These are phyloP conservation scores for Asterophora parasitica DNA, from an alignment of 768 basidiomycete species.

Conservation along the genomic window DNA sequence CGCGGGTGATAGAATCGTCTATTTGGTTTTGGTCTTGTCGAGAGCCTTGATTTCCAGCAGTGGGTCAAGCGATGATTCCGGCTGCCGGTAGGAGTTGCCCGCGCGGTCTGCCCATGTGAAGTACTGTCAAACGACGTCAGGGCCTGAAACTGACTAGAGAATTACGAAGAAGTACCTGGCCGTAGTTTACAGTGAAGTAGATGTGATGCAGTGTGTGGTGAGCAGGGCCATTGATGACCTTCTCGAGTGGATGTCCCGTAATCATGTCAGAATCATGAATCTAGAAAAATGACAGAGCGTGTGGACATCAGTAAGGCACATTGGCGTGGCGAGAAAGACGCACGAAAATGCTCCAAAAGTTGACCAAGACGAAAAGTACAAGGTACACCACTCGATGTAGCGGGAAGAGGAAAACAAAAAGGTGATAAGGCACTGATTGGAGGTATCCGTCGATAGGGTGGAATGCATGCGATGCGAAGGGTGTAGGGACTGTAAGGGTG, in stretches of 20 bases:
- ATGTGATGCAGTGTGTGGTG: constrained; percentile 97
- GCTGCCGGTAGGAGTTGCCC: constrained; percentile 86
- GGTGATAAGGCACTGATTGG: constrained; percentile 93
- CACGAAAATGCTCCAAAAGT: constrained; percentile 91
- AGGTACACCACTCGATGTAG: constrained; percentile 84
- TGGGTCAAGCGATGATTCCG: constrained; percentile 80
- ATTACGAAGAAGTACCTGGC: constrained; percentile 51
- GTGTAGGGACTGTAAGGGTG: constrained; percentile 74
- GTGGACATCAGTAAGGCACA: not conserved
- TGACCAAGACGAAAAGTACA: constrained; percentile 83
- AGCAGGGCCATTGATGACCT: constrained; percentile 93
- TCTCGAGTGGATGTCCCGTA: constrained; percentile 83
- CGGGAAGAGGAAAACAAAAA: constrained; percentile 88
- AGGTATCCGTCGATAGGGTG: constrained; percentile 92
- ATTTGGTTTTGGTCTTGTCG: constrained; percentile 20
- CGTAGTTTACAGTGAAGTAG: constrained; percentile 96
- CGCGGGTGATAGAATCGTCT: not conserved
- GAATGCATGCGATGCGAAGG: constrained; percentile 97
- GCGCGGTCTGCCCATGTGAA: constrained; percentile 92
- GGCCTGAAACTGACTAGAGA: not conserved
- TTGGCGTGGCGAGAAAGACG: constrained; percentile 21
- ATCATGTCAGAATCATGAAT: constrained; percentile 99
- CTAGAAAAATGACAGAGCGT: constrained; percentile 30
- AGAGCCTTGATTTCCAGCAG: constrained; percentile 56
- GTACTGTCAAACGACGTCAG: constrained; percentile 51